A percentile compares a stretch with the other conserved stretches of the same genome.
phyloP scores from a whole-genome alignment of 352 stramenopile genomes.

The Phytopythium boreale region DNA sequence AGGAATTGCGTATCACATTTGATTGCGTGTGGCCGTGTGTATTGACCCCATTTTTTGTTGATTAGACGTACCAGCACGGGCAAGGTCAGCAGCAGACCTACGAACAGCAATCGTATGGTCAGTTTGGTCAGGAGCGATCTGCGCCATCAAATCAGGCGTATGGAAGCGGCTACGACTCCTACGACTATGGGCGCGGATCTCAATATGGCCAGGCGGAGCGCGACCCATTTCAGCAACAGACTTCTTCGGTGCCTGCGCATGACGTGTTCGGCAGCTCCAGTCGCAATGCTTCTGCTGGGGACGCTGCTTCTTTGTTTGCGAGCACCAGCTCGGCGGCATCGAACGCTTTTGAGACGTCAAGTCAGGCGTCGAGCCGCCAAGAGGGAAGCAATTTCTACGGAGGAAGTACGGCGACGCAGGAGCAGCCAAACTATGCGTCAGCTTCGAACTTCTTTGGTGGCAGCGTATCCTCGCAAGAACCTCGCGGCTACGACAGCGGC shows the following conservation, averaged over 20 bases:
- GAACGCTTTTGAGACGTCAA: conserved; percentile 4
- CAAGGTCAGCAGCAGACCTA: conserved; percentile 2
- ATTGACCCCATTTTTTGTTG: not conserved
- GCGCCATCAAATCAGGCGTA: not conserved
- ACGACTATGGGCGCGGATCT: not conserved
- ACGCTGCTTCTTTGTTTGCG: conserved; percentile 6
- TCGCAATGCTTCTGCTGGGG: not conserved
- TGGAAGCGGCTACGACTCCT: conserved; percentile 1
- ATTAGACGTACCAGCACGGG: not conserved
- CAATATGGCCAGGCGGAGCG: not conserved
- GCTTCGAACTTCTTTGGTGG: conserved; percentile 7
- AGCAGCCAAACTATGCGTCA: not conserved
- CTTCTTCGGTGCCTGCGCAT: not conserved
- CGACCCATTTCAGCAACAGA: conserved; percentile 3
- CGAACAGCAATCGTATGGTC: conserved; percentile 2
- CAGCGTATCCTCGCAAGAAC: not conserved
- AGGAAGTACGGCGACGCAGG: not conserved
- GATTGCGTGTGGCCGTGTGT: not conserved
- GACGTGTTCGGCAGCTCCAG: conserved; percentile 4
- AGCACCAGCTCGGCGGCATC: not conserved
- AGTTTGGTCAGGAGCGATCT: not conserved
- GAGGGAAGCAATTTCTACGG: not conserved
- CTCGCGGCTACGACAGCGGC: not conserved
- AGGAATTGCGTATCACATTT: not conserved
- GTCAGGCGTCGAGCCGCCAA: not conserved